Base-by-base conservation (phyloP, 2,329 filamentous ascomycete genomes). In the Colletotrichum siamense region DNA sequence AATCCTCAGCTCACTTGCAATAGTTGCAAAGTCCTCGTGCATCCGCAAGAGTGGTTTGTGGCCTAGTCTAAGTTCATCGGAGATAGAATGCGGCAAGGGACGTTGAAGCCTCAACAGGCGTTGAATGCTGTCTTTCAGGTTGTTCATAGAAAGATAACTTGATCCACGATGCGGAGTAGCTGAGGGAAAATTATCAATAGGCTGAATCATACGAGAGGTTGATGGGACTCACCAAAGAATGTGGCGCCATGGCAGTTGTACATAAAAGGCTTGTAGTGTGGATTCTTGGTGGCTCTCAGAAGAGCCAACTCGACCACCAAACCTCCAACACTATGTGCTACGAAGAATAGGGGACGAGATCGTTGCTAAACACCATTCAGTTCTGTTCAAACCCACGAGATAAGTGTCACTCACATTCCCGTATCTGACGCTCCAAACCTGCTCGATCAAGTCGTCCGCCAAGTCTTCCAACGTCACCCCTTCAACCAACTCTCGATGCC, bases 121-220 rank as follows among this genome's bases (percentile, higher is more conserved):
- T 66, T 88, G 87, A 32, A 93, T 91, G 79, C 90, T 91, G 18
- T 86, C 81, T 13, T 88, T 87, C n/a, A 93, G 86, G 59, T 88
- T 88, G 0, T 86, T 86, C 85, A 91, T 91, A 3, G 91, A 91
- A 78, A 93, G 86, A 79, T 93, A 93, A 59, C 89, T 92, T 0
- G 91, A 93, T 4, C 92, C 92, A 22, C 91, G 90, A 78, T 93
- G 92, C 0, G 92, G 92, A 1, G 91, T 91, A 22, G 87, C 89
- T 91, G 8, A 5, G 8, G 30, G 26, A 36, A 26, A 6, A 7
- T 39, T 5, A 10, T 64, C 13, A 6, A 15, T 49, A 64, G 1
- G 3, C 15, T 1, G 16, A 26, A 8, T 10, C 22, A 8, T 44
- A 2, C n/a, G 13, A 8, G n/a, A 28, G 8, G 22, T 10, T 16